These are phyloP conservation scores for Ascochyta lentis DNA, from an alignment of 2,329 filamentous ascomycete genomes.

Conservation along the genomic window DNA sequence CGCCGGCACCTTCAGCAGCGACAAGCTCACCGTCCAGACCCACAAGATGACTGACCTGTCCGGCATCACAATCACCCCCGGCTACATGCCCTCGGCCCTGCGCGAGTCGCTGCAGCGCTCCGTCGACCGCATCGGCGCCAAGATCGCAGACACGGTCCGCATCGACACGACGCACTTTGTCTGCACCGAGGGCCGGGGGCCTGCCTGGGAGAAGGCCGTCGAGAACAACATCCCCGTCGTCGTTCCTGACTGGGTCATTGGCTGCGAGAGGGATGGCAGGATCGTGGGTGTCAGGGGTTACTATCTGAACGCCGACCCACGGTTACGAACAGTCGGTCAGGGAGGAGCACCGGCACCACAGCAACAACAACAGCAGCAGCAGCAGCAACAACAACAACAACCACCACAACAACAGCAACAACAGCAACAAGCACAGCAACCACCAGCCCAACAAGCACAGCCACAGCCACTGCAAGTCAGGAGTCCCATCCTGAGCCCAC, in stretches of 20 bases:
- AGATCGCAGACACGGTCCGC: conserved; percentile 85
- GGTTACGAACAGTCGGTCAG: conserved; percentile 61
- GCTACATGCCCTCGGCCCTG: conserved; percentile 76
- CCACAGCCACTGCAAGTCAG: conserved; percentile 31
- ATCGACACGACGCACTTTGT: conserved; percentile 99
- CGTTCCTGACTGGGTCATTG: conserved; percentile 94
- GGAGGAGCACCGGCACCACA: conserved; percentile 37
- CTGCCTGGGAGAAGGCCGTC: conserved; percentile 93
- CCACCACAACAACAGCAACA: not conserved
- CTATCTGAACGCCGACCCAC: conserved; percentile 86
- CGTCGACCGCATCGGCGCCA: conserved; percentile 88
- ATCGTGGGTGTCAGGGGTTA: conserved; percentile 95
- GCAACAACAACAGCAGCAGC: conserved; percentile 26
- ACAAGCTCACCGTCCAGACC: conserved; percentile 84
- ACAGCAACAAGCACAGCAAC: conserved; percentile 21
- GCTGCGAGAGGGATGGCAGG: conserved; percentile 90
- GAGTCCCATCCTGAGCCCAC: conserved; percentile 51
- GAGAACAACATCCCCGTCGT: conserved; percentile 99
- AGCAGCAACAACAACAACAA: conserved; percentile 12
- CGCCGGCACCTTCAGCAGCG: conserved; percentile 84
- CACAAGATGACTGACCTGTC: conserved; percentile 99
- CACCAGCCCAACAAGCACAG: conserved; percentile 20
- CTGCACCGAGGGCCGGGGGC: conserved; percentile 88
- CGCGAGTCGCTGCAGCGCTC: conserved; percentile 77
- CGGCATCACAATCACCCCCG: conserved; percentile 92